Base-by-base conservation (phyloP, 305 asterid genomes). In the Solanum hybrid region DNA sequence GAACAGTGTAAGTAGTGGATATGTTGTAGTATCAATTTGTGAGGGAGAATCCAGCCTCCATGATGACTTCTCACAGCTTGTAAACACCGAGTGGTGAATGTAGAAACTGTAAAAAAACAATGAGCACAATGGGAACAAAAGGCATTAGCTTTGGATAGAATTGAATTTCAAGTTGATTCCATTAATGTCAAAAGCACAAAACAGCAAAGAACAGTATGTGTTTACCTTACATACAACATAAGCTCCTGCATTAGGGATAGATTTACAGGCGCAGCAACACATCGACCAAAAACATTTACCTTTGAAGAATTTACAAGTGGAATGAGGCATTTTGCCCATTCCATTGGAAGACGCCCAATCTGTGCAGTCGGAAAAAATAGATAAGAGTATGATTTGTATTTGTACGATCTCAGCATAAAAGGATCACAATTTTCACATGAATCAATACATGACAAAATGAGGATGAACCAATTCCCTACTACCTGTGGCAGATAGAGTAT, bases 281-380 rank as follows among this genome's bases (percentile, higher is more conserved):
- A 96, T 80, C 98, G 95, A 87, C 96, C 98, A 81, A 90, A 92
- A 92, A 96, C 94, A 88, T 95, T 96, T 91, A 96, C 99, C 93
- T 96, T 96, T 3, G 93, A 85, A 33, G 99, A 96, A 91, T 90
- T 94, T 15, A 96, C 98, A 26, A 96, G 98, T 20, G 99, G 99
- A 90, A 94, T 91, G 73, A 96, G 96, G 92, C 98, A 96, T 37
- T 95, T 95, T 27, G 96, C 93, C 99, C 99, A 96, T 92, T 96
- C 99, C 98, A 94, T 95, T 29, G 98, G 98, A 91, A 96, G 95
- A 26, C 97, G 95, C 6, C 98, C 99, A 92, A 96, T 94, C 98
- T 96, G 90, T 89, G 29, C 6, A 91, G 32, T 78, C 68, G n/a
- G 61, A 90, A 13, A 22, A 24, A 78, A 15, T 80, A 37, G 34